Evolutionary conservation across 2,329 filamentous ascomycete species (phyloP).

Genomic region (Trichoderma brevicompactum): DNA sequence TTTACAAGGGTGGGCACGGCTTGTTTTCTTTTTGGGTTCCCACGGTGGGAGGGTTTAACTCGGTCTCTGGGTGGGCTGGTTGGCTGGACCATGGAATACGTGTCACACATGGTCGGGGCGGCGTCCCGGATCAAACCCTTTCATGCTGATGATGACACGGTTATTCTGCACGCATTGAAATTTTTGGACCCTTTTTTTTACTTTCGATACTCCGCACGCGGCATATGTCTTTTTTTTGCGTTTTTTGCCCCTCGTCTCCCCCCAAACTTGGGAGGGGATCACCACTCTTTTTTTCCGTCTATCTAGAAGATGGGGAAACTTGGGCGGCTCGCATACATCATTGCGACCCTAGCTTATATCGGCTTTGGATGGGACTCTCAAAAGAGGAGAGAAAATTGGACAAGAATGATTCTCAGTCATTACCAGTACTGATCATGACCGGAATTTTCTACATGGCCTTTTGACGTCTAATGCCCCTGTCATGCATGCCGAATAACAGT

Average conservation of each 20-base stretch:
- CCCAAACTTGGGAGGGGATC: not conserved
- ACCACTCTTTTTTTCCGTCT: constrained; percentile 12
- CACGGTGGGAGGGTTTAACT: constrained; percentile 28
- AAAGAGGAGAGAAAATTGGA: constrained; percentile 13
- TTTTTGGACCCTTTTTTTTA: constrained; percentile 18
- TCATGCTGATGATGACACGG: constrained; percentile 43
- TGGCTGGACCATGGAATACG: constrained; percentile 40
- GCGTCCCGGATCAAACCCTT: constrained; percentile 40
- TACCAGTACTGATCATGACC: not conserved
- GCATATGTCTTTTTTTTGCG: constrained; percentile 22
- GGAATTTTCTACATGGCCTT: constrained; percentile 11
- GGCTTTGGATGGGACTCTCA: constrained; percentile 16
- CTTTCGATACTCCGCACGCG: constrained; percentile 29
- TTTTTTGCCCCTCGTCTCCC: constrained; percentile 21
- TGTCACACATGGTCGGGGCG: constrained; percentile 43
- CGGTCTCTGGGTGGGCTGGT: constrained; percentile 35
- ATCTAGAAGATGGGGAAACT: constrained; percentile 14
- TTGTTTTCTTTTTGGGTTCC: constrained; percentile 22
- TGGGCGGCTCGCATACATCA: constrained; percentile 7
- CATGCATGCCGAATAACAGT: constrained; percentile 20
- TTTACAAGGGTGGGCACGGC: constrained; percentile 26
- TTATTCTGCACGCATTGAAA: constrained; percentile 32
- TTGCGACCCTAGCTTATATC: constrained; percentile 15
- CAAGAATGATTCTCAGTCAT: not conserved
- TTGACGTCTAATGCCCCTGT: constrained; percentile 2